Evolutionary conservation across 805 yeast species (phyloP).

Genomic region (Maudiozyma serrabonitensis): DNA sequence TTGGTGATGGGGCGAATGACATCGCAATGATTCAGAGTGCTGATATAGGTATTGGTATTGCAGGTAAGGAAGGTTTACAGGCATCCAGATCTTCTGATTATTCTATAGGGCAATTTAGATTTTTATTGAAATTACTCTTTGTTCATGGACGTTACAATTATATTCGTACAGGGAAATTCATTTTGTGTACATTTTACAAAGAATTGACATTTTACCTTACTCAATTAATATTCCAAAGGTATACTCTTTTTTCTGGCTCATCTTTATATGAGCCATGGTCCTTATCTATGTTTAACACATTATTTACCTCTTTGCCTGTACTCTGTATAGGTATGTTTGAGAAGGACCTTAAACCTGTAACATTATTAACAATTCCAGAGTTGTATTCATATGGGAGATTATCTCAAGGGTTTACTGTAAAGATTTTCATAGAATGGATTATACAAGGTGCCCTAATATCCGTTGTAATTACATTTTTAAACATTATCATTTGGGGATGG

Average conservation of each 20-base stretch:
- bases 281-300: conserved; percentile 90
- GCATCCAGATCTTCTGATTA: conserved; percentile 94
- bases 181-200: conserved; percentile 88
- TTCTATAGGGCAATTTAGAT: conserved; percentile 90
- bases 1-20: conserved; percentile 99
- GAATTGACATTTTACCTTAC: conserved; percentile 83
- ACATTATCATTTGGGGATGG: conserved; percentile 63
- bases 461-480: conserved; percentile 56
- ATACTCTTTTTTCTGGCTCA: conserved; percentile 84
- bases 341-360: conserved; percentile 79
- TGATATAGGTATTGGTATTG: conserved; percentile 93
- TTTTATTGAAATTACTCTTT: conserved; percentile 64
- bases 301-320: conserved; percentile 89
- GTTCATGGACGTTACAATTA: conserved; percentile 97
- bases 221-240: conserved; percentile 78
- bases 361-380: conserved; percentile 86
- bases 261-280: conserved; percentile 95
- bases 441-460: conserved; percentile 64
- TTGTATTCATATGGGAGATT: conserved; percentile 68
- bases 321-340: conserved; percentile 92
- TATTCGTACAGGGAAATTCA: conserved; percentile 82
- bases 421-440: conserved; percentile 70
- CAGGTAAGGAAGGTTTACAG: conserved; percentile 94
- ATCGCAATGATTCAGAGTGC: conserved; percentile 99
- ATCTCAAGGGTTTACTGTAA: conserved; percentile 63